Evolutionary conservation across 441 rosid species (phyloP).

Genomic region (Breynia disticha): DNA sequence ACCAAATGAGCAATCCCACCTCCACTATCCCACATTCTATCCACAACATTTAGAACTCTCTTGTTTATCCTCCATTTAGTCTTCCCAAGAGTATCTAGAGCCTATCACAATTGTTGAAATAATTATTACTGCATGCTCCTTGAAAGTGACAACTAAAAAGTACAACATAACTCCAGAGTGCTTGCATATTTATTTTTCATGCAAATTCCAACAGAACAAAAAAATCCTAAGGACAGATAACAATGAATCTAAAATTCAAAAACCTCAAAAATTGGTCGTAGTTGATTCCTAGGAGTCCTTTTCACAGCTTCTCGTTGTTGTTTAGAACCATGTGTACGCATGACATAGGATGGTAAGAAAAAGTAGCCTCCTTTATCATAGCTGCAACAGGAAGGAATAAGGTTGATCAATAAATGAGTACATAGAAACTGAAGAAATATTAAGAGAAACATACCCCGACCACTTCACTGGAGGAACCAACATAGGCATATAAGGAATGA

Average conservation of each 20-base stretch:
- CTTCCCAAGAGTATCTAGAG: slow-evolving; percentile 87
- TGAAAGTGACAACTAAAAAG: too few species aligned
- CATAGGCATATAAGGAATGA: slow-evolving; percentile 98
- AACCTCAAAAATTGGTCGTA: slow-evolving; percentile 80
- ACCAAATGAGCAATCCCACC: slow-evolving; percentile 74
- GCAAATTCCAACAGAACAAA: neutral
- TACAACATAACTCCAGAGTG: too few species aligned
- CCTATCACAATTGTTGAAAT: slow-evolving; percentile 36
- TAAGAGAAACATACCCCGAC: slow-evolving; percentile 51
- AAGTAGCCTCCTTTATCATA: slow-evolving; percentile 88
- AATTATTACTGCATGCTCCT: neutral
- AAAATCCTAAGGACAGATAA: slow-evolving; percentile 2
- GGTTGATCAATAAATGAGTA: slow-evolving; percentile 4
- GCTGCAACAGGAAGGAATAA: slow-evolving; percentile 29
- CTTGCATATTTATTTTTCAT: too few species aligned
- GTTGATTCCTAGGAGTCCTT: slow-evolving; percentile 48
- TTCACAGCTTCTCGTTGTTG: slow-evolving; percentile 74
- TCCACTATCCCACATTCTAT: slow-evolving; percentile 90
- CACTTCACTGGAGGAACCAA: slow-evolving; percentile 90
- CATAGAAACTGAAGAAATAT: neutral
- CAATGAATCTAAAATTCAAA: slow-evolving; percentile 11
- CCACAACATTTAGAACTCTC: slow-evolving; percentile 63
- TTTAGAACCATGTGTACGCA: slow-evolving; percentile 87
- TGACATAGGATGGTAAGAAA: slow-evolving; percentile 75
- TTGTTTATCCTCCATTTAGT: slow-evolving; percentile 94